phyloP scores from a whole-genome alignment of 768 basidiomycete genomes.

The Agrocybe praecox region DNA sequence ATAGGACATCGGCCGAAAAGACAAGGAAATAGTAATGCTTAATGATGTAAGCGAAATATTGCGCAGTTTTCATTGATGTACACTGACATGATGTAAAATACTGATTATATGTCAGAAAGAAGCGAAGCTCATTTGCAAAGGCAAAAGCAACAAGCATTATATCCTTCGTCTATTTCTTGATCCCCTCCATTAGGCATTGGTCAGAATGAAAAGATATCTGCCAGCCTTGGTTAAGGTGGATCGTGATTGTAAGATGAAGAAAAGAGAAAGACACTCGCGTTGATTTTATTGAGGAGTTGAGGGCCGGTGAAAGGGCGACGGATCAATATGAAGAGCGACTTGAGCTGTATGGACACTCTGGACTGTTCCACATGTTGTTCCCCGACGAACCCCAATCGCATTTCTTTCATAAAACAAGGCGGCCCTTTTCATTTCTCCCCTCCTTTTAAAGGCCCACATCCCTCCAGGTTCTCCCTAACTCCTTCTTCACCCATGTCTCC shows the following conservation, averaged over 20 bases:
- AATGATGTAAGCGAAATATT: neutral
- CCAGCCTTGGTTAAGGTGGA: conserved; percentile 72
- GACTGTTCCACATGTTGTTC: conserved; percentile 6
- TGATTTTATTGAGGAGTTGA: conserved; percentile 25
- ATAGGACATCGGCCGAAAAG: neutral
- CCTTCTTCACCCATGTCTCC: no score
- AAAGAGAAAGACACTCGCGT: conserved; percentile 1
- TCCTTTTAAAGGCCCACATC: neutral
- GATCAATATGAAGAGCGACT: neutral
- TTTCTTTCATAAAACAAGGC: neutral
- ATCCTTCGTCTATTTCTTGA: conserved; percentile 67
- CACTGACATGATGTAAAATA: neutral
- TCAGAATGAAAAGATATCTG: conserved; percentile 44
- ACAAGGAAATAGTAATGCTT: neutral
- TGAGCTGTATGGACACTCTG: neutral
- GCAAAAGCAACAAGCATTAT: conserved; percentile 63
- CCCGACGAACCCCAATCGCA: neutral
- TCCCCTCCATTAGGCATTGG: conserved; percentile 77
- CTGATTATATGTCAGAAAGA: conserved; percentile 47
- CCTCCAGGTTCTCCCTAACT: conserved; percentile 31
- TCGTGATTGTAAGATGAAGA: conserved; percentile 51
- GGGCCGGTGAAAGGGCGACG: conserved; percentile 31
- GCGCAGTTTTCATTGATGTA: neutral
- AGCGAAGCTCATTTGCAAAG: conserved; percentile 51
- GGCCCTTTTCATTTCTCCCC: neutral